A percentile compares a stretch with the other conserved stretches of the same genome.
Evolutionary conservation across 345 rosid species (phyloP).

Genomic region (Moringa oleifera): DNA sequence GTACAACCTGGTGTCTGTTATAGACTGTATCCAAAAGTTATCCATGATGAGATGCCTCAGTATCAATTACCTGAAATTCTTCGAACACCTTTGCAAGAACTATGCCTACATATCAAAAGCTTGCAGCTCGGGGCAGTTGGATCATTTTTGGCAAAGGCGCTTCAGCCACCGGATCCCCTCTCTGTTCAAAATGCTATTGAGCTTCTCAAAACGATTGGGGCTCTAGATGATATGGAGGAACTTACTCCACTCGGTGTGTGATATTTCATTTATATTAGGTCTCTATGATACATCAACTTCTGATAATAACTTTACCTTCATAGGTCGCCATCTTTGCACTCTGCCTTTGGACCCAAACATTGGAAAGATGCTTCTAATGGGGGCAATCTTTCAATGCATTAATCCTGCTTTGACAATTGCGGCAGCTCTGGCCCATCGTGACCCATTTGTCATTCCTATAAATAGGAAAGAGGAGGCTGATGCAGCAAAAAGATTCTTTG

Average conservation of each 20-base stretch:
- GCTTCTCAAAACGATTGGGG: constrained; percentile 89
- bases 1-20: constrained; percentile 96
- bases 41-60: constrained; percentile 69
- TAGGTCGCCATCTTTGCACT: constrained; percentile 85
- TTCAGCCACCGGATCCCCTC: constrained; percentile 93
- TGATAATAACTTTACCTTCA: constrained; percentile 12
- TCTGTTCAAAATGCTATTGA: constrained; percentile 95
- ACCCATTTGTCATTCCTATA: constrained; percentile 89
- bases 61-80: constrained; percentile 93
- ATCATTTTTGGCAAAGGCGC: constrained; percentile 85
- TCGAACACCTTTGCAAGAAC: constrained; percentile 90
- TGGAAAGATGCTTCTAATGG: constrained; percentile 96
- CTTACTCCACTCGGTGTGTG: constrained; percentile 89
- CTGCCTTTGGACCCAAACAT: constrained; percentile 88
- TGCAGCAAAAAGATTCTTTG: constrained; percentile 83
- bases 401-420: constrained; percentile 95
- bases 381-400: constrained; percentile 87
- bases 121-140: constrained; percentile 89
- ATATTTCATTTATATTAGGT: constrained; percentile 5
- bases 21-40: constrained; percentile 79
- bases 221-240: constrained; percentile 76
- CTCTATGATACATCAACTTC: constrained; percentile 3
- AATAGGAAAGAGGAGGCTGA: constrained; percentile 81
- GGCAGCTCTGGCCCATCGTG: constrained; percentile 84
- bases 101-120: constrained; percentile 85